Conservation (phyloP, 768 basidiomycete species). For the Agrocybe pediades region DNA sequence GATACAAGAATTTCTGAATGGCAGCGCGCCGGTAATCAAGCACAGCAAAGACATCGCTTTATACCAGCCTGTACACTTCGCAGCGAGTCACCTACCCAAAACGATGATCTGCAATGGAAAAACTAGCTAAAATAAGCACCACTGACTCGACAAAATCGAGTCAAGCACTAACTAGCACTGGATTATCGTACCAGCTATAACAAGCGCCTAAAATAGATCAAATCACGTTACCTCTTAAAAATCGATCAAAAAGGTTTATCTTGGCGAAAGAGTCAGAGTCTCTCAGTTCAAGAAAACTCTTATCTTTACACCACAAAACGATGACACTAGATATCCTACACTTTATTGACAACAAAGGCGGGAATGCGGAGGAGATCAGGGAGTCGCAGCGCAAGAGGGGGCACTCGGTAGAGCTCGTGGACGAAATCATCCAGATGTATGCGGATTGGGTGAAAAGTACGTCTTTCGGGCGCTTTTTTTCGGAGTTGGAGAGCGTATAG, state of each 20-base stretch:
- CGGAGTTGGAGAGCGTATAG: not conserved
- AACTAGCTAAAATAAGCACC: no score
- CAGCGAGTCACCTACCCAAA: no score
- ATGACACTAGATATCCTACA: constrained; percentile 85
- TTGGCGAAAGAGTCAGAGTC: not conserved
- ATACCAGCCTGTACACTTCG: no score
- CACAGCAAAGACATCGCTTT: no score
- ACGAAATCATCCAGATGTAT: constrained; percentile 93
- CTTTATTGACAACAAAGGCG: constrained; percentile 88
- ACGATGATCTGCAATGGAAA: no score
- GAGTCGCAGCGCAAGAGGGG: constrained; percentile 93
- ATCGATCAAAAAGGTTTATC: not conserved
- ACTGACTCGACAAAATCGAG: no score
- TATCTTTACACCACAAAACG: not conserved
- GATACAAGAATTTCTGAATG: no score
- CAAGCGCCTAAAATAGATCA: not conserved
- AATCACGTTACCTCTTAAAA: not conserved
- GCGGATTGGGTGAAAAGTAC: constrained; percentile 91
- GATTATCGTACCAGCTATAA: not conserved
- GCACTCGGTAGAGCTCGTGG: constrained; percentile 87
- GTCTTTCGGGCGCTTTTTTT: constrained; percentile 30
- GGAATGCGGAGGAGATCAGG: constrained; percentile 86
- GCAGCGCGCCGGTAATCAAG: no score
- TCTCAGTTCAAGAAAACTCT: not conserved
- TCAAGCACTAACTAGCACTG: not conserved